Conservation (phyloP, 2,329 filamentous ascomycete genomes). For the Fusarium praegraminearum region DNA sequence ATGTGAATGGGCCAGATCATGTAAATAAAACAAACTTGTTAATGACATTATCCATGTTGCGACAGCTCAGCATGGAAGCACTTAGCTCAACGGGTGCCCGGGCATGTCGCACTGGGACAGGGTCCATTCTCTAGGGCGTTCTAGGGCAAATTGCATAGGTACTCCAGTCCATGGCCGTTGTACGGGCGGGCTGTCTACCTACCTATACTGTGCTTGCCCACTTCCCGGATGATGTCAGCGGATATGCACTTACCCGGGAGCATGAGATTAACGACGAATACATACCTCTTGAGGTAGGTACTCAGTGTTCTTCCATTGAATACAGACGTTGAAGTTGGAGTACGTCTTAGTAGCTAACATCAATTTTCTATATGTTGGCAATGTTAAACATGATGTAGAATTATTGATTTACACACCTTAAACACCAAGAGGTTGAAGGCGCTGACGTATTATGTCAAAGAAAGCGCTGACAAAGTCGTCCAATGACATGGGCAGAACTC, state of each 20-base stretch:
- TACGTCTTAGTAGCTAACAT: too few species aligned
- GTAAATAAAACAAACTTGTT: conserved; percentile 29
- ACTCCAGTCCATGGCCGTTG: not conserved
- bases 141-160: conserved; percentile 1
- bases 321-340: not conserved
- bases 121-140: conserved; percentile 8
- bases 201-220: not conserved
- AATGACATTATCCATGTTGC: conserved; percentile 44
- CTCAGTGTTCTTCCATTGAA: not conserved
- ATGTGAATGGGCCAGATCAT: conserved; percentile 19
- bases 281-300: too few species aligned
- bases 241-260: conserved; percentile 18
- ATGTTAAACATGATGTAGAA: not conserved
- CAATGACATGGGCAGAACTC: conserved; percentile 31
- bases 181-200: not conserved
- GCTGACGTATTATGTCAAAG: conserved; percentile 18
- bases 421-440: not conserved
- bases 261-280: not conserved
- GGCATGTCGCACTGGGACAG: conserved; percentile 9
- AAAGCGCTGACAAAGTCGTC: conserved; percentile 6
- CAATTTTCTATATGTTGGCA: not conserved
- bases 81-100: conserved; percentile 23
- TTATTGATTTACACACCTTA: not conserved
- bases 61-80: conserved; percentile 34
- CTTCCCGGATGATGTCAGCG: not conserved